Conservation (phyloP, 2,329 filamentous ascomycete genomes). For the Xylaria sp. region DNA sequence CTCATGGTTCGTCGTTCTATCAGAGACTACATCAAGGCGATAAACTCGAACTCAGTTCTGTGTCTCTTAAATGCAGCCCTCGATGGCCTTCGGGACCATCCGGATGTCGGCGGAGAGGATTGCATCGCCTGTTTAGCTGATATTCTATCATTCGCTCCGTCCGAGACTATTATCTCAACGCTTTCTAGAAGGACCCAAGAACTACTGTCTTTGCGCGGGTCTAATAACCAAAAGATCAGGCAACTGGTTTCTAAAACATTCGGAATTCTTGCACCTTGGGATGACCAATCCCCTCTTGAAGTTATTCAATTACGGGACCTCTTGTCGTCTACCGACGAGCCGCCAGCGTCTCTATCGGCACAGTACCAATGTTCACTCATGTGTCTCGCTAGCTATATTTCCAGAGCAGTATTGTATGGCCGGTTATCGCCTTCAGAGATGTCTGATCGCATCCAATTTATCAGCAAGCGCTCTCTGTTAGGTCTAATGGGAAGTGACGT, state of each 20-base stretch:
- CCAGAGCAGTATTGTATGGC: slow-evolving; percentile 44
- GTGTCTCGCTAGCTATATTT: slow-evolving; percentile 45
- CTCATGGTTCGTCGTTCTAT: slow-evolving; percentile 70
- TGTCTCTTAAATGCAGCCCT: slow-evolving; percentile 65
- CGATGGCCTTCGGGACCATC: slow-evolving; percentile 62
- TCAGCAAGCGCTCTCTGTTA: slow-evolving; percentile 36
- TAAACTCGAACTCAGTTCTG: slow-evolving; percentile 53
- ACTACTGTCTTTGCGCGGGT: slow-evolving; percentile 70
- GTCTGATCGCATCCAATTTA: slow-evolving; percentile 43
- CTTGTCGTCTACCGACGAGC: slow-evolving; percentile 41
- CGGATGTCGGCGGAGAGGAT: slow-evolving; percentile 50
- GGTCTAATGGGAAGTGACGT: slow-evolving; percentile 37
- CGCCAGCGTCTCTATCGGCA: slow-evolving; percentile 44
- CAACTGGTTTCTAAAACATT: slow-evolving; percentile 74
- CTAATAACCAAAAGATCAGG: slow-evolving; percentile 77
- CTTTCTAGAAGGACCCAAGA: slow-evolving; percentile 60
- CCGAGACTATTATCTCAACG: slow-evolving; percentile 43
- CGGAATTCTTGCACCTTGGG: slow-evolving; percentile 80
- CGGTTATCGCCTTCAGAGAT: slow-evolving; percentile 32
- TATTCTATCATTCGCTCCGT: slow-evolving; percentile 47
- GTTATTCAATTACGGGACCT: slow-evolving; percentile 51
- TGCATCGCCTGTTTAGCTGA: slow-evolving; percentile 44
- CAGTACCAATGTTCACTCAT: slow-evolving; percentile 48
- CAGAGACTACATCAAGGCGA: slow-evolving; percentile 60
- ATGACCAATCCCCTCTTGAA: slow-evolving; percentile 53